Percentiles rank a stretch among this genome's conserved stretches.
phyloP scores from a whole-genome alignment of 225 moss, liverwort and hornwort species.

The Marchantia polymorpha region DNA sequence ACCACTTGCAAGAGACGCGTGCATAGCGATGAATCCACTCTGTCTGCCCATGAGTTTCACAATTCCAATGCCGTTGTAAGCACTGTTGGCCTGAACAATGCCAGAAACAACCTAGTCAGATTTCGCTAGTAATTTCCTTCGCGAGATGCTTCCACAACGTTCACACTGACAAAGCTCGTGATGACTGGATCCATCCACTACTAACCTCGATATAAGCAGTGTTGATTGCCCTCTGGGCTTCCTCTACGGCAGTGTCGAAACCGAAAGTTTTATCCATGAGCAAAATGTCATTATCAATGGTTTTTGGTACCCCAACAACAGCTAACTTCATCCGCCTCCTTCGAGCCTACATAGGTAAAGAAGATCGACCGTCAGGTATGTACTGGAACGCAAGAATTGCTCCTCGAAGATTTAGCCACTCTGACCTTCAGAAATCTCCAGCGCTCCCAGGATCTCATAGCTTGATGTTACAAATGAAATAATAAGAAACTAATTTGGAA shows the following conservation, averaged over 20 bases:
- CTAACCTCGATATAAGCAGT: conserved; percentile 85
- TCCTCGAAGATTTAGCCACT: not conserved
- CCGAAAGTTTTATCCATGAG: conserved; percentile 99
- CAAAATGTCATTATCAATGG: conserved; percentile 95
- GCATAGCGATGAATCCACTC: conserved; percentile 98
- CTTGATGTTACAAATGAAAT: not conserved
- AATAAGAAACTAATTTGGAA: not conserved
- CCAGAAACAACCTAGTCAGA: not conserved
- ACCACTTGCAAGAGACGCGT: conserved; percentile 91
- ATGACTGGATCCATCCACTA: not conserved
- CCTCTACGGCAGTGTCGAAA: conserved; percentile 97
- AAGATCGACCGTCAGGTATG: not conserved
- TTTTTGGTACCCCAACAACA: conserved; percentile 96
- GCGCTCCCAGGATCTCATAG: not conserved
- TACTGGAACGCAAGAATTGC: not conserved
- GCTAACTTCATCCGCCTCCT: conserved; percentile 65
- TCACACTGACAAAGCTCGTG: not conserved
- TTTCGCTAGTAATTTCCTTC: not conserved
- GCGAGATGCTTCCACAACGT: not conserved
- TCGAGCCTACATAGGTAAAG: conserved; percentile 46
- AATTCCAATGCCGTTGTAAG: conserved; percentile 86
- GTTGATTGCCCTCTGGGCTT: conserved; percentile 91
- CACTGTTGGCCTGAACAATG: conserved; percentile 72
- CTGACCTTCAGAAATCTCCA: not conserved
- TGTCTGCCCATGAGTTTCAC: conserved; percentile 96